Evolutionary conservation across 768 basidiomycete genomes (phyloP).

Genomic region (Gloeopeniophorella convolvens): DNA sequence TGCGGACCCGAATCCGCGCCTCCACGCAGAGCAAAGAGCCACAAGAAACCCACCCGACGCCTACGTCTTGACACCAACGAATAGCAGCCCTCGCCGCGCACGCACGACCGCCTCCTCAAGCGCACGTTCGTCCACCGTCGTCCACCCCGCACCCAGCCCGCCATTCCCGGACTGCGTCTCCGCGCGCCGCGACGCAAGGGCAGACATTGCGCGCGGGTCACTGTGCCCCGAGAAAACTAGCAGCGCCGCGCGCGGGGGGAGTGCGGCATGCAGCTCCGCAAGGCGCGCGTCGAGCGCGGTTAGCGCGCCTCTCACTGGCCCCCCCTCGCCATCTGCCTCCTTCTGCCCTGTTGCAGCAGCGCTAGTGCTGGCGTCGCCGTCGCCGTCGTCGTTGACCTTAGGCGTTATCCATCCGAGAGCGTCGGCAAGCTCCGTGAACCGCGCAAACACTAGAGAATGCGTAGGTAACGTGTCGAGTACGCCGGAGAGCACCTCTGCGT

Average conservation of each 20-base stretch:
- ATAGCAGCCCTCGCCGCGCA: conserved; percentile 77
- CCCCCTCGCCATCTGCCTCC: too few relatives aligned
- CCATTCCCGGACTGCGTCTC: conserved; percentile 50
- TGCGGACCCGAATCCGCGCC: too few relatives aligned
- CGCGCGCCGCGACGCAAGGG: conserved; percentile 30
- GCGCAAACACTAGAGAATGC: conserved; percentile 80
- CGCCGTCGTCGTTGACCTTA: conserved; percentile 38
- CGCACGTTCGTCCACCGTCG: conserved; percentile 63
- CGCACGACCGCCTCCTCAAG: conserved; percentile 76
- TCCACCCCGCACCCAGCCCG: conserved; percentile 60
- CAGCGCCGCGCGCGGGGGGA: conserved; percentile 77
- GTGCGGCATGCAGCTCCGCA: conserved; percentile 49
- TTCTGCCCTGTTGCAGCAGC: too few relatives aligned
- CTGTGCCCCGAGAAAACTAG: conserved; percentile 85
- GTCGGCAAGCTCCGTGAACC: conserved; percentile 80
- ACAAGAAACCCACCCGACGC: too few relatives aligned
- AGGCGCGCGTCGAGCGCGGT: conserved; percentile 56
- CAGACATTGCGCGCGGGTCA: conserved; percentile 76
- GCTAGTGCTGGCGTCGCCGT: neutral
- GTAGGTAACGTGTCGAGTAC: conserved; percentile 49
- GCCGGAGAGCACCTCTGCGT: conserved; percentile 73
- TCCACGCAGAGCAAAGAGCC: too few relatives aligned
- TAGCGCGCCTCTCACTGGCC: conserved; percentile 35
- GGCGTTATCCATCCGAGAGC: conserved; percentile 72
- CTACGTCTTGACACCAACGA: conserved; percentile 52